A percentile compares a stretch with the other conserved stretches of the same genome.
Conservation (phyloP, 805 yeast genomes). For the Metschnikowia borealis region DNA sequence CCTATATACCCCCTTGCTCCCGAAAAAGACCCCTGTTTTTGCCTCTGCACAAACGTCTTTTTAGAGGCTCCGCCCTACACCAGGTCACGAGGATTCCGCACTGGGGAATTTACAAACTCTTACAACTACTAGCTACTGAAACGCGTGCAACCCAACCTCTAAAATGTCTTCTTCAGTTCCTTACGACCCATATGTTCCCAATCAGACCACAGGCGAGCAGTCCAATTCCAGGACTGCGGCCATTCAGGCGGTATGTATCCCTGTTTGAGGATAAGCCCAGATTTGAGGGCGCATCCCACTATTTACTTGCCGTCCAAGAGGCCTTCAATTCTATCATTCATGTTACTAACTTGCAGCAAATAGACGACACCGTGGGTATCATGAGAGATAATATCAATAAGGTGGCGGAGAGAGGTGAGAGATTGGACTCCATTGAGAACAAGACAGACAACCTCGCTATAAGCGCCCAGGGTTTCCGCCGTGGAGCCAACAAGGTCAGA, state of each 20-base stretch:
- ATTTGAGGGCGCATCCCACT: not conserved
- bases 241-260: conserved; percentile 65
- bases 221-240: conserved; percentile 67
- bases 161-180: conserved; percentile 75
- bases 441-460: conserved; percentile 90
- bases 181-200: conserved; percentile 81
- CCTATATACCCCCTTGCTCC: not conserved
- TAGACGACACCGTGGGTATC: conserved; percentile 93
- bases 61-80: conserved; percentile 1
- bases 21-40: not conserved
- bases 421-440: conserved; percentile 86
- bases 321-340: not conserved
- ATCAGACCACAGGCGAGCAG: conserved; percentile 50
- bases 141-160: not conserved
- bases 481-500: conserved; percentile 96
- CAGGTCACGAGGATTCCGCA: conserved; percentile 9
- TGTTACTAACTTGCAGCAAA: conserved; percentile 51
- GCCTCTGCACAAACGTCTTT: not conserved
- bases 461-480: conserved; percentile 89
- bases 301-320: not conserved
- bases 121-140: not conserved
- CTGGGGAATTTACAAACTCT: conserved; percentile 5
- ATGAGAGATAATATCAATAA: conserved; percentile 97
- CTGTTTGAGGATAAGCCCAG: not conserved
- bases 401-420: conserved; percentile 92